These are phyloP conservation scores for Heritiera fomes DNA, from an alignment of 345 rosid species.

Conservation along the genomic window DNA sequence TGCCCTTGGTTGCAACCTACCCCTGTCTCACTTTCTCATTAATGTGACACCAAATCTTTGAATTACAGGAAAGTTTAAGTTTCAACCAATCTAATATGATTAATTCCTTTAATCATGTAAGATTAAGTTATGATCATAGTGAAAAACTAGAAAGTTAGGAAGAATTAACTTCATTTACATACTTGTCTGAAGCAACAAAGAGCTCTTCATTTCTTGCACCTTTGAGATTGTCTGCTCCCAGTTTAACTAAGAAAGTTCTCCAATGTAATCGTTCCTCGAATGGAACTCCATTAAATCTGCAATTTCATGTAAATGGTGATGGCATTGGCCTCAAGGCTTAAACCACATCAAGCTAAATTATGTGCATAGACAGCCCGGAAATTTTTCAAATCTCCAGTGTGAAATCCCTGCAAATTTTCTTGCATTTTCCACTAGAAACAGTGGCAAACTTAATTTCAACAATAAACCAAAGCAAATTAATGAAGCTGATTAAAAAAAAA, in stretches of 20 bases:
- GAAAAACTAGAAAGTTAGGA: background rate
- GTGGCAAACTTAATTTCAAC: too few relatives aligned
- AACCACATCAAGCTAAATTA: background rate
- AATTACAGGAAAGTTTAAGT: background rate
- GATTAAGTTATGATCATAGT: background rate
- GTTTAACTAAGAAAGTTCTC: conserved; percentile 82
- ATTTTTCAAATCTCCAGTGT: background rate
- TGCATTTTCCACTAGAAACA: too few relatives aligned
- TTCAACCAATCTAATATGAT: background rate
- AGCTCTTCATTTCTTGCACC: conserved; percentile 93
- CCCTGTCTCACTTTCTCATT: conserved; percentile 5
- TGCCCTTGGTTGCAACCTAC: background rate
- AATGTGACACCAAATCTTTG: background rate
- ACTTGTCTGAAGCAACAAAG: conserved; percentile 30
- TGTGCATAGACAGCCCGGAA: background rate
- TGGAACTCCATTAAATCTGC: conserved; percentile 37
- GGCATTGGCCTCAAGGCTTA: background rate
- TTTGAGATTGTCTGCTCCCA: conserved; percentile 84
- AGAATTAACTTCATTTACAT: conserved; percentile 45
- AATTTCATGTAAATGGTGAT: background rate
- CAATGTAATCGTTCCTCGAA: conserved; percentile 85
- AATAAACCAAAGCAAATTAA: too few relatives aligned
- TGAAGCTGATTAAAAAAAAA: too few relatives aligned
- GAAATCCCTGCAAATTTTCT: too few relatives aligned
- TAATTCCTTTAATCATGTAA: background rate